Conservation (phyloP, 306 rosid genomes). For the Fragaria ananassa region DNA sequence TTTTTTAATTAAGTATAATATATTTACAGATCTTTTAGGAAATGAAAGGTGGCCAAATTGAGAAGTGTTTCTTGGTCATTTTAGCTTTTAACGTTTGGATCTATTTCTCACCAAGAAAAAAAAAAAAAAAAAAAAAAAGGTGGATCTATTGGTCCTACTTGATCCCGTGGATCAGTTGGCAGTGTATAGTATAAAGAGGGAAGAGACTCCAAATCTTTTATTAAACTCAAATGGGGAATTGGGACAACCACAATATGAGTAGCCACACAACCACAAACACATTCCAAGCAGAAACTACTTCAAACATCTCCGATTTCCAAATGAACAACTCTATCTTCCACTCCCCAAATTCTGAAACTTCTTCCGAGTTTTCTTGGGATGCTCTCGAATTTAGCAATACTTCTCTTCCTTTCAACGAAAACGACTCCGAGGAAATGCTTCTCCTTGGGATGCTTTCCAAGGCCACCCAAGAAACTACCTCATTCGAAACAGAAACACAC, state of each 20-base stretch:
- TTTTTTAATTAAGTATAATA: no score
- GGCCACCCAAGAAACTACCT: slow-evolving; percentile 8
- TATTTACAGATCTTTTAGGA: background rate
- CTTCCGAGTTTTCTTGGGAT: slow-evolving; percentile 49
- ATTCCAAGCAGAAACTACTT: slow-evolving; percentile 2
- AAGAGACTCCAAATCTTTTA: background rate
- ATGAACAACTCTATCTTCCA: slow-evolving; percentile 46
- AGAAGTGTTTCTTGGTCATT: background rate
- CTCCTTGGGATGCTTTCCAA: slow-evolving; percentile 62
- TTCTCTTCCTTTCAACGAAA: slow-evolving; percentile 79
- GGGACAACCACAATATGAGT: background rate
- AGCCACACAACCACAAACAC: background rate
- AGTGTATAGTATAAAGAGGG: background rate
- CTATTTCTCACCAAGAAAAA: background rate
- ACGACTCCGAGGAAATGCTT: slow-evolving; percentile 89
- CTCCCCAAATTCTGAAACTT: slow-evolving; percentile 46
- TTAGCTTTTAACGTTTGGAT: background rate
- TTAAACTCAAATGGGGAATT: background rate
- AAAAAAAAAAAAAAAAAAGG: no score
- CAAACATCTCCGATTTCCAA: slow-evolving; percentile 9
- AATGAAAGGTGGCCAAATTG: background rate
- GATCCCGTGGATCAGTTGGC: background rate
- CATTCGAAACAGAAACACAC: background rate
- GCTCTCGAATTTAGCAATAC: slow-evolving; percentile 18
- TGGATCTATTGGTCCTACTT: background rate